Conservation (phyloP, 352 stramenopile genomes). For the Phytophthora europaea region DNA sequence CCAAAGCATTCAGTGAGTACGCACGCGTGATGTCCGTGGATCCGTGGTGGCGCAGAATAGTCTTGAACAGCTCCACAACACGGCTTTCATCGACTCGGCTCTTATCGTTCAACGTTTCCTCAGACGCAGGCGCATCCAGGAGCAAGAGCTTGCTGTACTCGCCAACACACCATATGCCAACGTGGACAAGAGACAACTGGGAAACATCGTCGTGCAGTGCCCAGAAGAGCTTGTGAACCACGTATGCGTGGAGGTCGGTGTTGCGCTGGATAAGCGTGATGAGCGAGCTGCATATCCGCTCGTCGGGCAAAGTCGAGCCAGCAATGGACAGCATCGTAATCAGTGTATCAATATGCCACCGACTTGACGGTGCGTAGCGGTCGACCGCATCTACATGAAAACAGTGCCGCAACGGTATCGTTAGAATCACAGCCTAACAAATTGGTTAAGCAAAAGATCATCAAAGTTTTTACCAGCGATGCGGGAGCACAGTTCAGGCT, state of each 20-base stretch:
- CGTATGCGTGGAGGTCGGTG: constrained; percentile 92
- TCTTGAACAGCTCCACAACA: constrained; percentile 79
- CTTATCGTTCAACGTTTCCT: constrained; percentile 78
- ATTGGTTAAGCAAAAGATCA: not conserved
- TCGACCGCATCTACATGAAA: constrained; percentile 77
- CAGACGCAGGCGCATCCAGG: constrained; percentile 59
- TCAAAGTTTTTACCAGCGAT: constrained; percentile 86
- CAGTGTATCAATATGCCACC: constrained; percentile 97
- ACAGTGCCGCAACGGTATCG: not conserved
- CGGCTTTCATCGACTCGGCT: constrained; percentile 69
- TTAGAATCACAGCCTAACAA: not conserved
- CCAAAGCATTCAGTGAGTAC: constrained; percentile 91
- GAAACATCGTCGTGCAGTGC: constrained; percentile 96
- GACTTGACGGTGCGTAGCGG: constrained; percentile 82
- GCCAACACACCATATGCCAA: constrained; percentile 98
- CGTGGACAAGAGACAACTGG: constrained; percentile 96
- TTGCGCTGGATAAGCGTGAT: constrained; percentile 97
- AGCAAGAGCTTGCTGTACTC: constrained; percentile 97
- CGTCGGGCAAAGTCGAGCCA: constrained; percentile 92
- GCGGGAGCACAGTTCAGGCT: constrained; percentile 94
- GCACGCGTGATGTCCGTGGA: constrained; percentile 85
- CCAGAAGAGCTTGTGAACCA: constrained; percentile 98
- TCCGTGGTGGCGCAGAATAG: constrained; percentile 86
- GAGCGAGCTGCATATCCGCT: constrained; percentile 95
- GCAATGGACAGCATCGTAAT: constrained; percentile 99